These are phyloP conservation scores for Excoecaria agallocha DNA, from an alignment of 345 rosid species.

Conservation along the genomic window DNA sequence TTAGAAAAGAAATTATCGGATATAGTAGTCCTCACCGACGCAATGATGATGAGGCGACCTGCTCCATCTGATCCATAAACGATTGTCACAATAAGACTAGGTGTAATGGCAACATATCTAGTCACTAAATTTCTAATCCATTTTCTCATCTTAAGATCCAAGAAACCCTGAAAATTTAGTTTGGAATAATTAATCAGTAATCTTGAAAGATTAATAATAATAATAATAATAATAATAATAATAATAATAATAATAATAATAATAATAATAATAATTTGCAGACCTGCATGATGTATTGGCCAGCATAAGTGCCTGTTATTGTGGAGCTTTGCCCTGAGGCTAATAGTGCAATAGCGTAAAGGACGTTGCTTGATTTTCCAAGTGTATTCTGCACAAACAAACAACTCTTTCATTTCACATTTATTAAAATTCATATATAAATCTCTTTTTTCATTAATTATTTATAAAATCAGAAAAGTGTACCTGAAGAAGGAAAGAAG, in stretches of 20 bases:
- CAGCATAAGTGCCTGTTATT: conserved; percentile 71
- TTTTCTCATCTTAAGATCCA: conserved; percentile 55
- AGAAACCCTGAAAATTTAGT: conserved; percentile 46
- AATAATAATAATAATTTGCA: neutral
- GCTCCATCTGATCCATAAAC: conserved; percentile 61
- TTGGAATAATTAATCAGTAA: no score
- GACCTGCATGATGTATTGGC: conserved; percentile 66
- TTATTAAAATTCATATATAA: no score
- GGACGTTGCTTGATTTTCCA: conserved; percentile 49
- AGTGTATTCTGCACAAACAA: conserved; percentile 46
- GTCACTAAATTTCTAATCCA: conserved; percentile 61
- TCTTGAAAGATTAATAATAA: no score
- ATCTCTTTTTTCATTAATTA: neutral
- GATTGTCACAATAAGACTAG: conserved; percentile 55
- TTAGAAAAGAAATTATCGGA: no score
- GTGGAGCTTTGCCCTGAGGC: conserved; percentile 76
- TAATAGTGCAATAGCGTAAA: conserved; percentile 59
- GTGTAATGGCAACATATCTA: conserved; percentile 54
- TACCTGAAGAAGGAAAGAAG: conserved; percentile 74
- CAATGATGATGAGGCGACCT: conserved; percentile 53
- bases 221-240: no score
- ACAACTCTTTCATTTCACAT: no score
- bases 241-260: no score
- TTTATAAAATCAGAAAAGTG: no score
- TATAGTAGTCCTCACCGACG: conserved; percentile 41